A percentile compares a stretch with the other conserved stretches of the same genome.
These are phyloP conservation scores for Marasmius sp. DNA, from an alignment of 1,284 basidiomycete genomes.

Conservation along the genomic window DNA sequence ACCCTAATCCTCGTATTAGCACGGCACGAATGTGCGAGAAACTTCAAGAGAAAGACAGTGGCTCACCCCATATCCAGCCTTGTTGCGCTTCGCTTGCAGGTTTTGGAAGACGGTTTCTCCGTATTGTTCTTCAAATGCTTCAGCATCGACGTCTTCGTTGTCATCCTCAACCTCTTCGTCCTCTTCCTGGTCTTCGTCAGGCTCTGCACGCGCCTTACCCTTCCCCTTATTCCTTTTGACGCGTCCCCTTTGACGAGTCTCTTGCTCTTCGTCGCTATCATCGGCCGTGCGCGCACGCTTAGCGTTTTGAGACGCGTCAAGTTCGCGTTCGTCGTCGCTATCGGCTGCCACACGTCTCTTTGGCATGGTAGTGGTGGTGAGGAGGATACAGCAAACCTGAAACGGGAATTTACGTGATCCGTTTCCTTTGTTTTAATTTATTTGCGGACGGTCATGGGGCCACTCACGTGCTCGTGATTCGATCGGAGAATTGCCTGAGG, in stretches of 20 bases:
- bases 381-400: not conserved
- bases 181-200: conserved; percentile 23
- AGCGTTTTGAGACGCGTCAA: conserved; percentile 25
- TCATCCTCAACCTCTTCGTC: conserved; percentile 35
- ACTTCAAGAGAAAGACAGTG: not conserved
- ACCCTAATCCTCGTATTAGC: conserved; percentile 39
- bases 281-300: conserved; percentile 45
- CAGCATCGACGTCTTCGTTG: conserved; percentile 28
- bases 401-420: not conserved
- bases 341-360: conserved; percentile 36
- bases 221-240: conserved; percentile 21
- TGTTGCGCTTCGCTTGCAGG: conserved; percentile 52
- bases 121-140: conserved; percentile 58
- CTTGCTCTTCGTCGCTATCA: conserved; percentile 33
- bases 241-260: conserved; percentile 16
- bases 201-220: conserved; percentile 32
- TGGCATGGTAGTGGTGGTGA: conserved; percentile 26
- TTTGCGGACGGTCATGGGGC: not conserved
- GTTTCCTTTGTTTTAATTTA: not conserved
- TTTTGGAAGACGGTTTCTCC: conserved; percentile 54
- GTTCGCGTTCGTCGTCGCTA: conserved; percentile 34
- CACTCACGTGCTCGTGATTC: not conserved
- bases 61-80: conserved; percentile 52
- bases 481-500: too few species aligned
- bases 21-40: not conserved